A percentile compares a stretch with the other conserved stretches of the same genome.
These are phyloP conservation scores for Pseudocercospora musae DNA, from an alignment of 2,329 filamentous ascomycete species.

Conservation along the genomic window DNA sequence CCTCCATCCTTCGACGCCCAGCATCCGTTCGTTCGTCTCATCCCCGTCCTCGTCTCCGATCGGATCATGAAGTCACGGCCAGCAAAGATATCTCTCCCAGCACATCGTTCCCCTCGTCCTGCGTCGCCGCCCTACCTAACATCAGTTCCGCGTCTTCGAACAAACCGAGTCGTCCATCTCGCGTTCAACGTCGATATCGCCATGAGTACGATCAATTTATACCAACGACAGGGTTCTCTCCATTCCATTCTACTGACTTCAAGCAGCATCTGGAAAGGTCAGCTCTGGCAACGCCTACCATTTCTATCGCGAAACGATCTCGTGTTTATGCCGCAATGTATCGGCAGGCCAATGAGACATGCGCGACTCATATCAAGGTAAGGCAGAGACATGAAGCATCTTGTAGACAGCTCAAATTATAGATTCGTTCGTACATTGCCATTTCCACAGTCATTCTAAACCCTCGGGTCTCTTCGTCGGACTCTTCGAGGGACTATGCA, in stretches of 20 bases:
- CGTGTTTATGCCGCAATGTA: no score
- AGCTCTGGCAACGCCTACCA: neutral
- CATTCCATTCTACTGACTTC: neutral
- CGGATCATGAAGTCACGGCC: neutral
- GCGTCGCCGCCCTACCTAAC: constrained; percentile 4
- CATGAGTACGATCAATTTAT: neutral
- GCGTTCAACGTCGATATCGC: constrained; percentile 12
- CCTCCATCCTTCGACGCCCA: constrained; percentile 1
- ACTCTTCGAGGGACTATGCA: constrained; percentile 28
- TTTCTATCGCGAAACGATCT: no score
- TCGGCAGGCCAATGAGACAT: neutral
- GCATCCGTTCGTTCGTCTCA: constrained; percentile 9
- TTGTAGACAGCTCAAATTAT: neutral
- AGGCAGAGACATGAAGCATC: neutral
- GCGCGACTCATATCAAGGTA: neutral
- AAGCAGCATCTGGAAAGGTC: neutral
- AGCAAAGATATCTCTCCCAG: neutral
- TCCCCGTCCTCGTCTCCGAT: constrained; percentile 11
- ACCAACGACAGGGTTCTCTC: neutral
- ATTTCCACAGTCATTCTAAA: constrained; percentile 35
- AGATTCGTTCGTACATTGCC: neutral
- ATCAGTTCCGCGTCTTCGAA: constrained; percentile 8
- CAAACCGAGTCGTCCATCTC: constrained; percentile 15
- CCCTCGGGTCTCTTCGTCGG: constrained; percentile 48
- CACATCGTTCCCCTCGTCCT: constrained; percentile 2